Evolutionary conservation across 1,284 basidiomycete genomes (phyloP).

Genomic region (Cerioporus squamosus): DNA sequence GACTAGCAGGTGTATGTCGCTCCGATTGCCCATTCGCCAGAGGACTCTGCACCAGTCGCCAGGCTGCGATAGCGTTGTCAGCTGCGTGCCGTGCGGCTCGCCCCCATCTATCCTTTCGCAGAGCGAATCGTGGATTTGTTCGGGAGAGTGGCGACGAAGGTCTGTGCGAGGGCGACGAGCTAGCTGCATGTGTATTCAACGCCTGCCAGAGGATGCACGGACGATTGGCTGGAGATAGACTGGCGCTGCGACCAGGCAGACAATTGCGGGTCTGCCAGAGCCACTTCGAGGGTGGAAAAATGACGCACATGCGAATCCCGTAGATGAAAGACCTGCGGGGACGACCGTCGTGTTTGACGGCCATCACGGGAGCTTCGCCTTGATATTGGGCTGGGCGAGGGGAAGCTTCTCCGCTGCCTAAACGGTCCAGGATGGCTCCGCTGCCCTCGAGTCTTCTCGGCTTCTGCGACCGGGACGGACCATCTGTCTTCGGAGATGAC

Average conservation of each 20-base stretch:
- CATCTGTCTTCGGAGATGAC: constrained; percentile 2
- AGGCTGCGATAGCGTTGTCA: not conserved
- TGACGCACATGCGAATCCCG: no score
- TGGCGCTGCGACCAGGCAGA: not conserved
- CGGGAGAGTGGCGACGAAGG: not conserved
- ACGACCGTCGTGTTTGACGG: not conserved
- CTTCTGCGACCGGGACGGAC: not conserved
- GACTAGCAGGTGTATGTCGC: not conserved
- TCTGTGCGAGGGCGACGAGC: not conserved
- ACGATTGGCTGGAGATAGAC: constrained; percentile 14
- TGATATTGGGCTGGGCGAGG: not conserved
- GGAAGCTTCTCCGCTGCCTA: not conserved
- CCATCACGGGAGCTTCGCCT: not conserved
- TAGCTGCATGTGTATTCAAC: not conserved
- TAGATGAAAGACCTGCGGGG: not conserved
- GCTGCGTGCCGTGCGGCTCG: not conserved
- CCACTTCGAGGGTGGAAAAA: no score
- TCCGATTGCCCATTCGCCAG: not conserved
- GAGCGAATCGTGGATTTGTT: not conserved
- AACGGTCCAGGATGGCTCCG: constrained; percentile 15
- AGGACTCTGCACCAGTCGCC: not conserved
- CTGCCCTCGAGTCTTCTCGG: not conserved
- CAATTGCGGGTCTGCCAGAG: no score
- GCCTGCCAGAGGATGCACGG: no score
- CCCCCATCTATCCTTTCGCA: constrained; percentile 3